phyloP scores from a whole-genome alignment of 192 early-diverging fungal genomes.

The Backusella mclennaniae region DNA sequence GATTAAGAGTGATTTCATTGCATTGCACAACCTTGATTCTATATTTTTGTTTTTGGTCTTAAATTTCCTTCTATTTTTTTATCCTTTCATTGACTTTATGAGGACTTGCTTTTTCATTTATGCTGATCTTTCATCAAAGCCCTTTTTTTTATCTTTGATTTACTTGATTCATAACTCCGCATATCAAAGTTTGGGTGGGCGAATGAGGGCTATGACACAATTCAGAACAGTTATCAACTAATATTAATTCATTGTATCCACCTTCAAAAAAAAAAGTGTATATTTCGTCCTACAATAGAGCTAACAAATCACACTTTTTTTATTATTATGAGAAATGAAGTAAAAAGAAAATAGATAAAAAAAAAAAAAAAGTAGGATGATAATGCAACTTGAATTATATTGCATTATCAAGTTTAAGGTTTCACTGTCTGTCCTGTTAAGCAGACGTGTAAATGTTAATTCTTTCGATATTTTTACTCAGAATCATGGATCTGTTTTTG shows the following conservation, averaged over 20 bases:
- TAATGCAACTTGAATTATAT: neutral
- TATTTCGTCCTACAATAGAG: neutral
- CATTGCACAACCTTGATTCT: neutral
- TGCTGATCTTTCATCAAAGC: neutral
- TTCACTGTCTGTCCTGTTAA: neutral
- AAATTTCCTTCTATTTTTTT: neutral
- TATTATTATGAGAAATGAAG: neutral
- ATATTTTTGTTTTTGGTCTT: too few relatives aligned
- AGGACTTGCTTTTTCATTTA: neutral
- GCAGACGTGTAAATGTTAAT: neutral
- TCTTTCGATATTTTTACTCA: neutral
- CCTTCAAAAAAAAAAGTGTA: neutral
- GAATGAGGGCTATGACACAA: neutral
- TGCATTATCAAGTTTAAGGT: neutral
- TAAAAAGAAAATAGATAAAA: neutral
- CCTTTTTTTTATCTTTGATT: neutral
- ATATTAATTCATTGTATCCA: neutral
- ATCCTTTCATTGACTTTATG: neutral
- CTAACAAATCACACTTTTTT: neutral
- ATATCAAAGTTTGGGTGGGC: neutral
- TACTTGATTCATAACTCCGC: neutral
- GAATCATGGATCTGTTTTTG: neutral
- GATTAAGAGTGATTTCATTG: neutral
- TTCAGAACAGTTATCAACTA: neutral
- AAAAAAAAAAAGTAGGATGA: neutral